phyloP scores from a whole-genome alignment of 2,329 filamentous ascomycete genomes.

The Aspergillus proliferans region DNA sequence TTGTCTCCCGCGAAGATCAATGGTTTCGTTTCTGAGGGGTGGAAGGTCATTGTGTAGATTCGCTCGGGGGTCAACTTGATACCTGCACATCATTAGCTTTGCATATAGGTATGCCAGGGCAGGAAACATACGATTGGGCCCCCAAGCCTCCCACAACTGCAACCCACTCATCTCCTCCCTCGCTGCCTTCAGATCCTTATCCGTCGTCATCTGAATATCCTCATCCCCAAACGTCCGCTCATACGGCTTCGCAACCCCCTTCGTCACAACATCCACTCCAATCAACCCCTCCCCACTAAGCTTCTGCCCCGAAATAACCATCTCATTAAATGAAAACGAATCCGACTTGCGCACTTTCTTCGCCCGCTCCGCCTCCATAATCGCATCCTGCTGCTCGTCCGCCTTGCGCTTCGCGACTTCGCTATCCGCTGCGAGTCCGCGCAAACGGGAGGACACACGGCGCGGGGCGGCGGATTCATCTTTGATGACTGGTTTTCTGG shows the following conservation, averaged over 20 bases:
- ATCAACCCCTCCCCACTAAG: constrained; percentile 62
- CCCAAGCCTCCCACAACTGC: constrained; percentile 75
- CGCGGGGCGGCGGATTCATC: constrained; percentile 51
- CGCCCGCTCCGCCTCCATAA: constrained; percentile 51
- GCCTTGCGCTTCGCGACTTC: constrained; percentile 64
- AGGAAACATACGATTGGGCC: constrained; percentile 60
- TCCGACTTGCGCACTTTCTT: constrained; percentile 61
- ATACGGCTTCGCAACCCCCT: constrained; percentile 68
- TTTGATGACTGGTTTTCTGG: constrained; percentile 58
- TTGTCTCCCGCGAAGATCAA: constrained; percentile 94
- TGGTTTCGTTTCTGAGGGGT: constrained; percentile 78
- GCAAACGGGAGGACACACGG: constrained; percentile 56
- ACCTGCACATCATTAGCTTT: constrained; percentile 42
- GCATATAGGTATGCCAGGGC: neutral
- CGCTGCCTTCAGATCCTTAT: constrained; percentile 67
- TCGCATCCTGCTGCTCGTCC: constrained; percentile 56
- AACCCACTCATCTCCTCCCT: constrained; percentile 71
- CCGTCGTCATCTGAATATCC: constrained; percentile 70
- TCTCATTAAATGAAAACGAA: constrained; percentile 66
- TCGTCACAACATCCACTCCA: constrained; percentile 52
- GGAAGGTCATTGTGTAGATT: constrained; percentile 80
- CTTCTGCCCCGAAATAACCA: constrained; percentile 73
- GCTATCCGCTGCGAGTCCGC: constrained; percentile 59
- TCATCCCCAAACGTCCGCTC: constrained; percentile 80
- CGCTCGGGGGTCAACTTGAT: constrained; percentile 89